Evolutionary conservation across 2,329 filamentous ascomycete genomes (phyloP), one percentile per base, ranked within the genome.

Genomic region (Botrytis porri): DNA sequence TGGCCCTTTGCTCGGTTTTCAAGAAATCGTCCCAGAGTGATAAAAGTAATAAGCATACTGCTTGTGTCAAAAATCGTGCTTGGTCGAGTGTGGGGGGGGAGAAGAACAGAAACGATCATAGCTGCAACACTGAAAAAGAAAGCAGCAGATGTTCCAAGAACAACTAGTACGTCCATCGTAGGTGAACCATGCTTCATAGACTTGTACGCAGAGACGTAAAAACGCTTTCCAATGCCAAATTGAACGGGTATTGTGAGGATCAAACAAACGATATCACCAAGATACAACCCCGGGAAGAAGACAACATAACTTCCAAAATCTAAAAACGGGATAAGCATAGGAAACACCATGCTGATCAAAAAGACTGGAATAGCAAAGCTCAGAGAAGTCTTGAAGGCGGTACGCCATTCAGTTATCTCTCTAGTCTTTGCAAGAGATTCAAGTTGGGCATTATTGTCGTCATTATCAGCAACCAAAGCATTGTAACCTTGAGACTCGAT

Each of bases 11-110:
- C 96, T 29, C 91, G 86, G 81, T 98, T 99, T 83, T 99, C 96
- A 29, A 99, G 84, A 84, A 92, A 99, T 51, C 96, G 91, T 6
- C 96, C 94, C 4, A 99, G 84, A 1, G 92, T 94, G 81, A 98
- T 94, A 81, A 99, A 98, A 0, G 94, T 97, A 81, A 99, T 95
- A 69, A 99, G 87, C 96, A 98, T 99, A 35, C 94, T 97, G 83
- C 95, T 98, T 1, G 96, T 99, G 80, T 99, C 96, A 79, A 99
- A 99, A 25, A 98, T 92, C 2, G 94, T 98, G 75, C 89, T 91
- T 0, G 96, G 96, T 65, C 93, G 89, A 3, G 87, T 88, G 80
- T 98, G 94, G 10, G 94, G 93, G 35, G 89, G 85, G n/a, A 88
- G 85, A 22, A 93, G 77, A 32, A 98, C 81, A 0, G 94, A 97